Conservation (phyloP, 495 filamentous ascomycete genomes). For the Durotheca rogersii region DNA sequence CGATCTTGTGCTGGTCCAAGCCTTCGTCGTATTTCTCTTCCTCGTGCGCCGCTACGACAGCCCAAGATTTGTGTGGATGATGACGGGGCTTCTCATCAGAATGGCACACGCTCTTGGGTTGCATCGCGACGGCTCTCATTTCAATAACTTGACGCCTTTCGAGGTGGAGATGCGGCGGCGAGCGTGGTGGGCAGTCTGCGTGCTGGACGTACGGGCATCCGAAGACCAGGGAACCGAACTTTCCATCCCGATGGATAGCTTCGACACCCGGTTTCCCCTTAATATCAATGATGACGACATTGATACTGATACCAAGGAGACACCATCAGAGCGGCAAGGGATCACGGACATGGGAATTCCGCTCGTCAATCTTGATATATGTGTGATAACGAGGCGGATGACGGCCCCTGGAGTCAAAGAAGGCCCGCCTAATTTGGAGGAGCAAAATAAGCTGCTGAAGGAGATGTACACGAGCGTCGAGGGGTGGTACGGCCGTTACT, state of each 20-base stretch:
- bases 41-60: slow-evolving; percentile 53
- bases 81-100: slow-evolving; percentile 52
- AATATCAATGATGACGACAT: slow-evolving; percentile 53
- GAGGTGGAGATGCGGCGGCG: slow-evolving; percentile 52
- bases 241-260: slow-evolving; percentile 37
- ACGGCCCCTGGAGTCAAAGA: slow-evolving; percentile 33
- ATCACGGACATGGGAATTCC: slow-evolving; percentile 40
- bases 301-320: slow-evolving; percentile 34
- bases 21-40: slow-evolving; percentile 49
- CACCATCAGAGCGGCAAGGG: slow-evolving; percentile 35
- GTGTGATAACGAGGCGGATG: slow-evolving; percentile 43
- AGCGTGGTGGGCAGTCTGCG: slow-evolving; percentile 49
- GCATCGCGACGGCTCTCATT: slow-evolving; percentile 47
- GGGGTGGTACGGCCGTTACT: slow-evolving; percentile 45
- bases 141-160: slow-evolving; percentile 45
- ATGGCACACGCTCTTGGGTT: slow-evolving; percentile 53
- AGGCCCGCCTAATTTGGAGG: slow-evolving; percentile 37
- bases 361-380: slow-evolving; percentile 35
- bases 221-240: slow-evolving; percentile 48
- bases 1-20: slow-evolving; percentile 48
- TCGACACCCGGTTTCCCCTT: slow-evolving; percentile 44
- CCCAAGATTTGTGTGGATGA: slow-evolving; percentile 55
- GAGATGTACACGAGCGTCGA: slow-evolving; percentile 46
- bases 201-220: slow-evolving; percentile 40
- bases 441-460: slow-evolving; percentile 47